Conservation (phyloP, 805 yeast species). For the Helenozyma rhizophorensis region DNA sequence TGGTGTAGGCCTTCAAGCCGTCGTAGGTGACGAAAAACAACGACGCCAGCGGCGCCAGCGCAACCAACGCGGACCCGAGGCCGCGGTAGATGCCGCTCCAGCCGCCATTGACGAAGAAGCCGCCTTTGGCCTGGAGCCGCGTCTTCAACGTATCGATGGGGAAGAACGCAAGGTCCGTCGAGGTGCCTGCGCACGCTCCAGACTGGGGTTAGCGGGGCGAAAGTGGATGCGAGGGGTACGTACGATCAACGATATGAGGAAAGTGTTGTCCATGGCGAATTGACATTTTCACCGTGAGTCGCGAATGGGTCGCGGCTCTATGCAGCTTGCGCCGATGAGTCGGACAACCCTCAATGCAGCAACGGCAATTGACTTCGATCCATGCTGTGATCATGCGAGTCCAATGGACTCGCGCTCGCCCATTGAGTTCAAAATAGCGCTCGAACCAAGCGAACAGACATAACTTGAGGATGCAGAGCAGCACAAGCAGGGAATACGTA, state of each 20-base stretch:
- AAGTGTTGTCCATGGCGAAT: conserved; percentile 25
- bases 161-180: conserved; percentile 90
- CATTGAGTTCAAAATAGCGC: too few relatives aligned
- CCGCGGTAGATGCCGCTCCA: conserved; percentile 90
- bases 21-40: conserved; percentile 72
- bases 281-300: background rate
- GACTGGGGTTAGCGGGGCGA: conserved; percentile 34
- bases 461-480: too few relatives aligned
- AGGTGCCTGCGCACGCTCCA: conserved; percentile 96
- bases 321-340: background rate
- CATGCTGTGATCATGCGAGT: too few relatives aligned
- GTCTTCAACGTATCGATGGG: conserved; percentile 97
- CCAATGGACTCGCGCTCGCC: too few relatives aligned
- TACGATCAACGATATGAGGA: conserved; percentile 31
- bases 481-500: too few relatives aligned
- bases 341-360: too few relatives aligned
- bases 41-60: conserved; percentile 77
- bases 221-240: conserved; percentile 10
- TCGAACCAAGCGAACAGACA: too few relatives aligned
- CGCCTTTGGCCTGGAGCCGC: conserved; percentile 91
- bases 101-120: conserved; percentile 90
- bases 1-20: conserved; percentile 49
- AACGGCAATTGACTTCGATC: too few relatives aligned
- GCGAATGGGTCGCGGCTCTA: too few relatives aligned
- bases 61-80: conserved; percentile 87